Evolutionary conservation across 768 basidiomycete species (phyloP).

Genomic region (Boletus rubroflammeus): DNA sequence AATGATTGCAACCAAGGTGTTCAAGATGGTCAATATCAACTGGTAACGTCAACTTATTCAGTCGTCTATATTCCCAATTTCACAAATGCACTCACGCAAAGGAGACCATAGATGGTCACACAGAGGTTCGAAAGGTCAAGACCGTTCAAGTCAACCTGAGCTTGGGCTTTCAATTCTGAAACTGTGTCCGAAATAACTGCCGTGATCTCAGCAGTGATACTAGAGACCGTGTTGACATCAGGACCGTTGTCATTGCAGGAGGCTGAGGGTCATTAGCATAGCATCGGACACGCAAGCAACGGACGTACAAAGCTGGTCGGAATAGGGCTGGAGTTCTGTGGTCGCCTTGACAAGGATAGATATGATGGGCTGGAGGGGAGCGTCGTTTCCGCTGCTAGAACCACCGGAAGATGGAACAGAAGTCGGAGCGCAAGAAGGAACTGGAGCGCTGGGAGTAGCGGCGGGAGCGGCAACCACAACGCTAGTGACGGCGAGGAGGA

Average conservation of each 20-base stretch:
- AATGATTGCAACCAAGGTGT: background rate
- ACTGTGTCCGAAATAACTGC: background rate
- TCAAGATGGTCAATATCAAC: background rate
- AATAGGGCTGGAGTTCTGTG: background rate
- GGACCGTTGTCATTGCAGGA: no score
- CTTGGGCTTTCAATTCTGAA: background rate
- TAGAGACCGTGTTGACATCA: background rate
- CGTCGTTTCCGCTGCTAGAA: background rate
- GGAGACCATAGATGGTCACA: background rate
- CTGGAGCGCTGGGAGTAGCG: background rate
- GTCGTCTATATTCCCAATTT: background rate
- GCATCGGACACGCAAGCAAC: fast-evolving
- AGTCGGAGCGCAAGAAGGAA: background rate
- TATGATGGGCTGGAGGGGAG: conserved; percentile 4
- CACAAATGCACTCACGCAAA: background rate
- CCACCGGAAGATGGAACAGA: background rate
- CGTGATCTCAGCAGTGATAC: background rate
- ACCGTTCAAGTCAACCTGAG: background rate
- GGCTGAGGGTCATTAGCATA: background rate
- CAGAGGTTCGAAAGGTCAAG: background rate
- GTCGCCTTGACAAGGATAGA: background rate
- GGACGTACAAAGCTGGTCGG: background rate
- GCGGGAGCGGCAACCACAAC: conserved; percentile 17
- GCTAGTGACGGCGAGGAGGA: conserved; percentile 15
- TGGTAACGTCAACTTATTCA: background rate